Percentiles rank a stretch among this genome's conserved stretches.
Evolutionary conservation across 495 filamentous ascomycete genomes (phyloP).

Genomic region (Podospora pseudopauciseta): DNA sequence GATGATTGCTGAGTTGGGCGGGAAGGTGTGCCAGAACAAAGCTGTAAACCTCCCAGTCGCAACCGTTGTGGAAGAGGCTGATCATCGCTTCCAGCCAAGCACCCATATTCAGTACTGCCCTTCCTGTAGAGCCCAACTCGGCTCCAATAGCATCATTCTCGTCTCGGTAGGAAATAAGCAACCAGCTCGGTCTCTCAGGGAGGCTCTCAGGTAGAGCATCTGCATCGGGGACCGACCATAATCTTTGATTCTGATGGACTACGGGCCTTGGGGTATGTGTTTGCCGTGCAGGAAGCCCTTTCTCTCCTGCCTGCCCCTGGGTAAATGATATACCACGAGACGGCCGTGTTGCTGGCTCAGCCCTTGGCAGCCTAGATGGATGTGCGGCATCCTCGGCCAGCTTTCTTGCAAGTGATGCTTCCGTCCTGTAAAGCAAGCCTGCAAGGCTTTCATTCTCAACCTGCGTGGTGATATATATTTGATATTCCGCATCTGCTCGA

Average conservation of each 20-base stretch:
- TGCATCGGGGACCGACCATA: slow-evolving; percentile 52
- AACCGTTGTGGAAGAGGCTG: slow-evolving; percentile 66
- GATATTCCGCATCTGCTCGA: slow-evolving; percentile 71
- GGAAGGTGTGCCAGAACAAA: slow-evolving; percentile 84
- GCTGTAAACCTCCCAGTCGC: slow-evolving; percentile 92
- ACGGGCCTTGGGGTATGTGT: slow-evolving; percentile 37
- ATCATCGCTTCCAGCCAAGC: slow-evolving; percentile 76
- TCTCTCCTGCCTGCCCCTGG: slow-evolving; percentile 40
- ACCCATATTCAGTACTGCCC: slow-evolving; percentile 57
- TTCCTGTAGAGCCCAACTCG: slow-evolving; percentile 14
- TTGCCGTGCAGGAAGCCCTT: slow-evolving; percentile 32
- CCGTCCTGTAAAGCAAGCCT: slow-evolving; percentile 64
- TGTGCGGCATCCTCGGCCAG: slow-evolving; percentile 48
- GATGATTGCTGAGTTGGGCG: slow-evolving; percentile 82
- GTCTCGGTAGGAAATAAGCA: slow-evolving; percentile 35
- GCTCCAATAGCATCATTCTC: slow-evolving; percentile 11
- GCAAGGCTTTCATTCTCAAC: slow-evolving; percentile 70
- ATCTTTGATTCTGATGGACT: slow-evolving; percentile 38
- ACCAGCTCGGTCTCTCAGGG: slow-evolving; percentile 40
- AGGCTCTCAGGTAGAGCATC: slow-evolving; percentile 48
- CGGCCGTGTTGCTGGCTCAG: slow-evolving; percentile 37
- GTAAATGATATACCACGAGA: slow-evolving; percentile 47
- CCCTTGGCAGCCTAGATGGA: slow-evolving; percentile 36
- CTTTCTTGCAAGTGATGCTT: slow-evolving; percentile 49
- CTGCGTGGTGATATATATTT: slow-evolving; percentile 61